These are phyloP conservation scores for Nemania bipapillata DNA, from an alignment of 2,329 filamentous ascomycete genomes.

Conservation along the genomic window DNA sequence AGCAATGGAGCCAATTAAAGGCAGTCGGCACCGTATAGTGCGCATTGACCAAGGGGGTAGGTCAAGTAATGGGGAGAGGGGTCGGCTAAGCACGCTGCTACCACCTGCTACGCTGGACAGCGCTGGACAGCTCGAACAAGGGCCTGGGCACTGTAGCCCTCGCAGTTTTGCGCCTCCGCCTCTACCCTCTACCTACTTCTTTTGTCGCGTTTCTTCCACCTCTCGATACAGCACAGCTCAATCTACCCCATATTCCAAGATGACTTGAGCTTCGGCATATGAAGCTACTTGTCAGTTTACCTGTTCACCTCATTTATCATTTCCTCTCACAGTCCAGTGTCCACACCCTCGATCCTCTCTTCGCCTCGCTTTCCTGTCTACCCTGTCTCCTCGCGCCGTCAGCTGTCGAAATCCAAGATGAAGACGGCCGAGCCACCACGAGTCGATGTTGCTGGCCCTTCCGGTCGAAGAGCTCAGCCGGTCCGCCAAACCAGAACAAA, in stretches of 20 bases:
- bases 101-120: constrained; percentile 21
- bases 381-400: constrained; percentile 26
- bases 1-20: constrained; percentile 13
- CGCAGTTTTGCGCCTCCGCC: constrained; percentile 48
- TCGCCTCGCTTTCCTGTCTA: constrained; percentile 17
- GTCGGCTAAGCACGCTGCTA: constrained; percentile 32
- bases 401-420: constrained; percentile 54
- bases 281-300: constrained; percentile 44
- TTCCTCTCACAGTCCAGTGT: constrained; percentile 20
- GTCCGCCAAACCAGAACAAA: constrained; percentile 74
- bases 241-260: constrained; percentile 44
- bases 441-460: constrained; percentile 54
- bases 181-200: constrained; percentile 38
- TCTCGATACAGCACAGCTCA: constrained; percentile 39
- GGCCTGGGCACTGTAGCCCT: constrained; percentile 33
- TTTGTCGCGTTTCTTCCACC: constrained; percentile 39
- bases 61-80: constrained; percentile 36
- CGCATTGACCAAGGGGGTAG: constrained; percentile 31
- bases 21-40: not conserved
- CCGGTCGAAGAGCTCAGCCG: constrained; percentile 70
- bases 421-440: constrained; percentile 64
- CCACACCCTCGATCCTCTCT: constrained; percentile 17
- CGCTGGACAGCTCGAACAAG: constrained; percentile 33
- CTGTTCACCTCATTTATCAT: constrained; percentile 41
- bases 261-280: constrained; percentile 48